Evolutionary conservation across 2,329 filamentous ascomycete species (phyloP).

Genomic region (Emergomyces pasteurianus): DNA sequence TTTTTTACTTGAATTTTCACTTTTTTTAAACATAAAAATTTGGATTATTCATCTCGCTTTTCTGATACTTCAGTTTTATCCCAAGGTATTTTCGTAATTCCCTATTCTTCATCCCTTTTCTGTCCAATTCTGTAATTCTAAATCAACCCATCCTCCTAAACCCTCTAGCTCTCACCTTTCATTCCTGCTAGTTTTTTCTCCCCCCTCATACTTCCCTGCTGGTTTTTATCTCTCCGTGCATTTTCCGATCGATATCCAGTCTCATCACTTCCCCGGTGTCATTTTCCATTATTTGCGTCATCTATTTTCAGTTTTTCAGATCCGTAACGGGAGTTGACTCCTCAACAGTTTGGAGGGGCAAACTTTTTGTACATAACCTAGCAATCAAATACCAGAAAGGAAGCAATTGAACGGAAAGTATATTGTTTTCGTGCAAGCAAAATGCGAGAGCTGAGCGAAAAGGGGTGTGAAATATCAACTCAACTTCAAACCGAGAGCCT

Average conservation of each 20-base stretch:
- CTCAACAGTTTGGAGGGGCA: too few species aligned
- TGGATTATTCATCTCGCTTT: background rate
- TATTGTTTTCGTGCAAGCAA: too few species aligned
- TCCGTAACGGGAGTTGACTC: too few species aligned
- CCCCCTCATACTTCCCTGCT: background rate
- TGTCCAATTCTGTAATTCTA: too few species aligned
- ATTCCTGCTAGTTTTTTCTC: background rate
- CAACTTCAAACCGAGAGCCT: too few species aligned
- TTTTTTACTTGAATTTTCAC: background rate
- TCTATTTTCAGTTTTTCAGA: too few species aligned
- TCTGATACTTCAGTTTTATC: background rate
- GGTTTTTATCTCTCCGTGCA: background rate
- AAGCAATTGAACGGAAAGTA: background rate
- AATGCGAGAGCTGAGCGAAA: too few species aligned
- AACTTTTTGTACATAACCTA: background rate
- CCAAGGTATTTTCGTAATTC: background rate
- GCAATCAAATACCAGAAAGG: background rate
- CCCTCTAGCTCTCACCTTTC: background rate
- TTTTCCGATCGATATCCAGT: background rate
- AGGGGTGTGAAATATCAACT: too few species aligned
- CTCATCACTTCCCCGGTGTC: background rate
- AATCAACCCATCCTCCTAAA: too few species aligned
- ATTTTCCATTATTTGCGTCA: background rate
- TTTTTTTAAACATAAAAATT: too few species aligned
- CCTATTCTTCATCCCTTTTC: background rate